phyloP scores from a whole-genome alignment of 2,329 filamentous ascomycete species.

The Blastomyces parvus region DNA sequence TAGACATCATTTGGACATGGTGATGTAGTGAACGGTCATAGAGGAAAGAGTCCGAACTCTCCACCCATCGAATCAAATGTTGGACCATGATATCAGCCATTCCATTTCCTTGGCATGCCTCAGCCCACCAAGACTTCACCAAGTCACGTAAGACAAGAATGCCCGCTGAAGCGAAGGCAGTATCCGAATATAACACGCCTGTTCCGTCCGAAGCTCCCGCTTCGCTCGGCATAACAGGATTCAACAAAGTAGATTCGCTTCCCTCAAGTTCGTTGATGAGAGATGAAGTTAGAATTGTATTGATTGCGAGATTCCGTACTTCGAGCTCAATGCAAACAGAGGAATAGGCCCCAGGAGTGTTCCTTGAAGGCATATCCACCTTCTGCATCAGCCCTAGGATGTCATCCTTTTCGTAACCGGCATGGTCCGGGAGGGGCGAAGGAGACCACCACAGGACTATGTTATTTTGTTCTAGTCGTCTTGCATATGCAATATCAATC shows the following conservation, averaged over 20 bases:
- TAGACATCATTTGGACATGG: constrained; percentile 97
- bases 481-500: constrained; percentile 91
- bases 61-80: constrained; percentile 94
- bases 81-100: constrained; percentile 99
- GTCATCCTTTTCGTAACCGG: constrained; percentile 89
- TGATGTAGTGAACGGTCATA: constrained; percentile 92
- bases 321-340: constrained; percentile 95
- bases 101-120: constrained; percentile 77
- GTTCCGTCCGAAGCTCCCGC: constrained; percentile 52
- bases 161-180: constrained; percentile 84
- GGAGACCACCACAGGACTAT: constrained; percentile 97
- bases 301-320: constrained; percentile 89
- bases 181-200: constrained; percentile 70
- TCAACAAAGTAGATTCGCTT: constrained; percentile 75
- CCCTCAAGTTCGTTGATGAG: constrained; percentile 95
- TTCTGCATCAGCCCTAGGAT: constrained; percentile 71
- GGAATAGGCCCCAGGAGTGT: constrained; percentile 86
- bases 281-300: constrained; percentile 92
- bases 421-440: constrained; percentile 80
- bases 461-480: constrained; percentile 78
- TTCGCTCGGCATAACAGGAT: constrained; percentile 55
- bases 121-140: constrained; percentile 97
- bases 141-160: constrained; percentile 89
- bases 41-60: constrained; percentile 83
- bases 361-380: constrained; percentile 85